These are phyloP conservation scores for Apostasia shenzhenica DNA, from an alignment of 106 monocot genomes.

Conservation along the genomic window DNA sequence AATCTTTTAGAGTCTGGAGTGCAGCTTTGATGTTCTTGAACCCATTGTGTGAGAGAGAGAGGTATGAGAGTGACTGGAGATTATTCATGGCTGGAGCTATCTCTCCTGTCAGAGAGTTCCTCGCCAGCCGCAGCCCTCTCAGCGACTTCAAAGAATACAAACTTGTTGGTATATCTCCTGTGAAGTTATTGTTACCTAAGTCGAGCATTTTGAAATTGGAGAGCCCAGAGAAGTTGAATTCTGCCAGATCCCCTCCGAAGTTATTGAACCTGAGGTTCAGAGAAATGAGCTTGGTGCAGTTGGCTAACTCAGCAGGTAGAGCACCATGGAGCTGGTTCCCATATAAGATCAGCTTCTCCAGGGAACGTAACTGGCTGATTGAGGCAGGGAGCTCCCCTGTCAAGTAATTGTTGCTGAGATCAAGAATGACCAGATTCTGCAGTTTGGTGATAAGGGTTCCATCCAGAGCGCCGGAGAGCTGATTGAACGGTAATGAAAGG, in stretches of 20 bases:
- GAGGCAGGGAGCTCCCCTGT: constrained; percentile 4
- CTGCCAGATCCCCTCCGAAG: neutral
- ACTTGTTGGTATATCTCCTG: neutral
- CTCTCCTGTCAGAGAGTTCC: neutral
- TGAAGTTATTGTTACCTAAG: constrained; percentile 9
- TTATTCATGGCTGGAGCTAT: neutral
- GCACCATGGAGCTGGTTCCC: neutral
- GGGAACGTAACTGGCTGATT: neutral
- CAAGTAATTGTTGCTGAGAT: constrained; percentile 3
- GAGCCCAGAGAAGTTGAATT: constrained; percentile 2
- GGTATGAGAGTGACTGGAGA: constrained; percentile 2
- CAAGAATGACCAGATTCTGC: neutral
- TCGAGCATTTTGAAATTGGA: constrained; percentile 5
- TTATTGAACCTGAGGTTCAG: constrained; percentile 9
- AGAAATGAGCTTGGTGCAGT: neutral
- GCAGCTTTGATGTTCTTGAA: neutral
- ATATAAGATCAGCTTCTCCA: neutral
- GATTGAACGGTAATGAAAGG: constrained; percentile 9
- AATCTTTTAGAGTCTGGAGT: constrained; percentile 2
- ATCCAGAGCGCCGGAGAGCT: constrained; percentile 4
- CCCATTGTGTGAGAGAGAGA: neutral
- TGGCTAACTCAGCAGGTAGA: constrained; percentile 1
- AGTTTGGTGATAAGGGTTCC: neutral
- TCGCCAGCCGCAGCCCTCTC: neutral
- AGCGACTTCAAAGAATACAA: neutral